Evolutionary conservation across 306 rosid genomes (phyloP), one percentile per base, ranked within the genome.

Genomic region (Quercus aquifolioides): DNA sequence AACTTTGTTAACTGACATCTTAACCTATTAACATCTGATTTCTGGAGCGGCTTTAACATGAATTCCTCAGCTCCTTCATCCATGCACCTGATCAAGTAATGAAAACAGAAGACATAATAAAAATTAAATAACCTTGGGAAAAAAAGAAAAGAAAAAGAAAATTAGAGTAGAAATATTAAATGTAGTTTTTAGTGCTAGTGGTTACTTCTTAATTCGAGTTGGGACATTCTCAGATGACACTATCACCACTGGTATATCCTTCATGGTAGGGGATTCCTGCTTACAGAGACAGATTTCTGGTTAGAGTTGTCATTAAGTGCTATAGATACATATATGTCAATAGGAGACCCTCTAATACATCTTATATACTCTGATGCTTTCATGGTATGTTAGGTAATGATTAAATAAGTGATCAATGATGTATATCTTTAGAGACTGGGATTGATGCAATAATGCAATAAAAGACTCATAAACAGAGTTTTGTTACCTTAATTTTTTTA

Each of bases 21-120:
- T 51, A 82, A 46, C 28, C 69, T 74, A 19, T 46, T 77, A 4
- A 82, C 76, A 25, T 78, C 85, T 11, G 85, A 77, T 18, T 55
- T 82, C 31, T 46, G 58, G 26, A 82, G 82, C 78, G 85, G 85
- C 79, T 82, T 82, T 65, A 77, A 21, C 71, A 73, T 63, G 79
- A 82, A 82, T 74, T 82, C 82, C 23, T 78, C 55, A 35, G 85
- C 85, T 55, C 85, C 85, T 77, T 65, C 82, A 77, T 82, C 85
- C 57, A 82, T 73, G 65, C 85, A 78, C 75, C 81, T 82, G n/a
- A 52, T 54, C 56, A 49, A 41, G 60, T 17, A 55, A 80, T 21
- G 14, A 68, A 57, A 60, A 11, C 14, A 52, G 72, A 56, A 71
- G 4, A 33, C 25, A 11, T 33, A 54, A 55, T 72, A 41, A 41